Conservation (phyloP, 2,329 filamentous ascomycete species). For the Colletotrichum noveboracense region DNA sequence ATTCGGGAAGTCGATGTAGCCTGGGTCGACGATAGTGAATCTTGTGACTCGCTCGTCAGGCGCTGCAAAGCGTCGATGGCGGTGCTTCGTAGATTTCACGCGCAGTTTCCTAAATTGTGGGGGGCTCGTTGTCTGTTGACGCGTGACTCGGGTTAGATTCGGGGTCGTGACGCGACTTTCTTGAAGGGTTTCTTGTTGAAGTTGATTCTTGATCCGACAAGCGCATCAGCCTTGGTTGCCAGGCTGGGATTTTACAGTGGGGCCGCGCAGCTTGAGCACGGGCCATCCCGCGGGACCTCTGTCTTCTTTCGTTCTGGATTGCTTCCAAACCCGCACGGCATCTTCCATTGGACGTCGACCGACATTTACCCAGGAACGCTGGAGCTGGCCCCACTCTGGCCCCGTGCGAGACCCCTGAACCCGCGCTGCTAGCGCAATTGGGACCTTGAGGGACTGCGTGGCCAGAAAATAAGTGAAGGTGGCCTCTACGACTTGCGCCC, state of each 20-base stretch:
- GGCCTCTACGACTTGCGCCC: conserved; percentile 32
- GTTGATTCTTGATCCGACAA: neutral
- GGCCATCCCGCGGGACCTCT: neutral
- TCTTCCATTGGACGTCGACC: conserved; percentile 15
- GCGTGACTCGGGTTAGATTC: neutral
- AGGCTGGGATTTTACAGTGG: conserved; percentile 22
- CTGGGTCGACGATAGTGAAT: neutral
- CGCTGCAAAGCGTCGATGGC: neutral
- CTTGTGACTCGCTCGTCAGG: neutral
- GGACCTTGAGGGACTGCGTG: conserved; percentile 16
- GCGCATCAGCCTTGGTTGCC: conserved; percentile 7
- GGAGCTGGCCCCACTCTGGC: neutral
- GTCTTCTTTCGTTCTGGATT: neutral
- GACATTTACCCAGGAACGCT: conserved; percentile 7
- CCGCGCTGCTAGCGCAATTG: conserved; percentile 10
- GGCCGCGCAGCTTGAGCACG: conserved; percentile 14
- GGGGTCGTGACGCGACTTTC: neutral
- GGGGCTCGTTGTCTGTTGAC: neutral
- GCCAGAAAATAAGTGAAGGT: conserved; percentile 36
- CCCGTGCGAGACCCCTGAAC: conserved; percentile 19
- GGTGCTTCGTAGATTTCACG: neutral
- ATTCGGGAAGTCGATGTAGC: neutral
- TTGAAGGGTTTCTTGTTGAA: neutral
- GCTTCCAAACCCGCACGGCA: neutral
- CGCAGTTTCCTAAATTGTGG: neutral